Conservation (phyloP, 2,329 filamentous ascomycete genomes). For the Zymoseptoria crescenta region DNA sequence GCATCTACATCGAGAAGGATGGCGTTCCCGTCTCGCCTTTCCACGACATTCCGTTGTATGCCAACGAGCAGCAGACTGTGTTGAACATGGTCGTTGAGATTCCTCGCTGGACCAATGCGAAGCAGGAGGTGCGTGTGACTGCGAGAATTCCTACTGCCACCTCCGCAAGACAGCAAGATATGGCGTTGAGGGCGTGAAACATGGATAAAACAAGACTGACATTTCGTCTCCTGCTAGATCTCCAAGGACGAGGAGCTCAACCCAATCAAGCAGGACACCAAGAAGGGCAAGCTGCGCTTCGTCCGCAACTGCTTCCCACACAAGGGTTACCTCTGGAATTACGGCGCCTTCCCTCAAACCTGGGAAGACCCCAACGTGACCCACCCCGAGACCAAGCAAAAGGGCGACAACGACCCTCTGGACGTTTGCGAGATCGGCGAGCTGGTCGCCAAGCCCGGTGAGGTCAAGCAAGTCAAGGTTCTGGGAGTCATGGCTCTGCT, state of each 20-base stretch:
- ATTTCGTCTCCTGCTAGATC: slow-evolving; percentile 55
- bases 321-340: slow-evolving; percentile 99
- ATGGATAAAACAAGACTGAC: slow-evolving; percentile 11
- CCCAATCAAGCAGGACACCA: slow-evolving; percentile 98
- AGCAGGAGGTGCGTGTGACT: slow-evolving; percentile 74
- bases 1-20: slow-evolving; percentile 97
- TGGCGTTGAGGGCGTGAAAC: slow-evolving; percentile 5
- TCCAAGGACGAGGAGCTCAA: slow-evolving; percentile 98
- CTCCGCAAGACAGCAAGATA: not conserved
- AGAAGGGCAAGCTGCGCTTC: slow-evolving; percentile 99
- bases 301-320: slow-evolving; percentile 99
- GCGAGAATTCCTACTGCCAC: slow-evolving; percentile 4
- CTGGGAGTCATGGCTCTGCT: slow-evolving; percentile 98
- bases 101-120: slow-evolving; percentile 98
- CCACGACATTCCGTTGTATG: slow-evolving; percentile 97
- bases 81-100: slow-evolving; percentile 99
- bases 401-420: slow-evolving; percentile 98
- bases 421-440: slow-evolving; percentile 99
- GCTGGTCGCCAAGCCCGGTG: slow-evolving; percentile 88
- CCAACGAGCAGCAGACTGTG: slow-evolving; percentile 90
- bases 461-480: slow-evolving; percentile 99
- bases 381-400: slow-evolving; percentile 99
- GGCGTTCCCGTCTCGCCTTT: slow-evolving; percentile 88
- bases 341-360: slow-evolving; percentile 98
- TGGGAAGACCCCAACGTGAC: slow-evolving; percentile 97